These are phyloP conservation scores for Mucor racemosus DNA, from an alignment of 371 early-diverging fungal genomes.

Conservation along the genomic window DNA sequence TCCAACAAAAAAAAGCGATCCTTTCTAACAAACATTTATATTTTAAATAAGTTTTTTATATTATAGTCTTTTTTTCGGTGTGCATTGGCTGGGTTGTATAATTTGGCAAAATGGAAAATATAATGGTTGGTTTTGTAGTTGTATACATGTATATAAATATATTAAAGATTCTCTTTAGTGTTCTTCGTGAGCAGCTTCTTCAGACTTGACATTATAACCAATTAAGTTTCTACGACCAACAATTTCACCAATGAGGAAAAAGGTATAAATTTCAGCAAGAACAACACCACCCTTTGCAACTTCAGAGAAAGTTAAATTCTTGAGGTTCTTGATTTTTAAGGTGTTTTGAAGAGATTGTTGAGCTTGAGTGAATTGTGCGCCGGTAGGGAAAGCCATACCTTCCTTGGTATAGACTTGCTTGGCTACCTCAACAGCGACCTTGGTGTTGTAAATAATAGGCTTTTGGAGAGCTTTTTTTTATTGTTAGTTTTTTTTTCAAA, in stretches of 20 bases:
- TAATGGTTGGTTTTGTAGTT: conserved; percentile 5
- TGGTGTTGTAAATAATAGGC: conserved; percentile 63
- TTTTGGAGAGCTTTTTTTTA: conserved; percentile 40
- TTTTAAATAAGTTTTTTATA: background rate
- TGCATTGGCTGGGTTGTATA: background rate
- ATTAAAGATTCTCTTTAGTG: conserved; percentile 5
- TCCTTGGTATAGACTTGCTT: conserved; percentile 76
- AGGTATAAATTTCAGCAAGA: conserved; percentile 70
- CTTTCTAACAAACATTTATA: conserved; percentile 4
- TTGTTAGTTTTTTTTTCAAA: background rate
- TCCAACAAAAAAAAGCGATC: background rate
- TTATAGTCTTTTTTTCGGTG: background rate
- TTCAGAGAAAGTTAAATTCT: conserved; percentile 55
- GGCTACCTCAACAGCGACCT: conserved; percentile 69
- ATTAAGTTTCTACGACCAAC: conserved; percentile 75
- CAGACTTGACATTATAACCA: conserved; percentile 70
- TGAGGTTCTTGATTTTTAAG: conserved; percentile 53
- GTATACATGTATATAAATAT: conserved; percentile 8
- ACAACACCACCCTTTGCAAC: conserved; percentile 62
- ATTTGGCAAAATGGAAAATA: conserved; percentile 1
- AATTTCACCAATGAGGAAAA: conserved; percentile 77
- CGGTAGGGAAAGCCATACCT: conserved; percentile 70
- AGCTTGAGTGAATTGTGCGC: conserved; percentile 61
- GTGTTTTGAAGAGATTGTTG: conserved; percentile 55
- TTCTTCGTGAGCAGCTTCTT: conserved; percentile 40